Evolutionary conservation across 2,329 filamentous ascomycete genomes (phyloP), one percentile per base, ranked within the genome.

Genomic region (Colletotrichum sp.): DNA sequence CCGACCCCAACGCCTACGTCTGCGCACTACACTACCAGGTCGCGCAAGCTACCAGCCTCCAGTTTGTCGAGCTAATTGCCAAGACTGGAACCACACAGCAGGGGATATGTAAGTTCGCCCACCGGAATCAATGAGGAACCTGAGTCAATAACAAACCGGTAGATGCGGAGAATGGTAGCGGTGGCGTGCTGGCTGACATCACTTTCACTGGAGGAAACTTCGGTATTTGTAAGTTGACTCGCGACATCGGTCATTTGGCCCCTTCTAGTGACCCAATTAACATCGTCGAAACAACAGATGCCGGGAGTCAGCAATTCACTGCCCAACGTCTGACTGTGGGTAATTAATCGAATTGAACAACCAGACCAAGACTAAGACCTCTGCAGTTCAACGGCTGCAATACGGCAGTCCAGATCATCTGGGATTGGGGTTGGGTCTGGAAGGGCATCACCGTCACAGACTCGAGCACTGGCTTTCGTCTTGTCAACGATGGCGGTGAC

Each of bases 361-460:
- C 2, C 9, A 10, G 18, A 44, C 1, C 39, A 0, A 44, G 18
- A 44, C 39, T 44, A n/a, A 44, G 18, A n/a, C 0, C 39, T n/a
- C 39, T 18, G 5, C 2, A 87, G 15, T 95, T 95, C 85, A 91
- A 92, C 78, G 87, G 89, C 81, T 92, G 91, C 83, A 87, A 91
- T 77, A 94, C 92, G 9, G 90, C 91, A 63, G 90, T 95, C 68
- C 91, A 89, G 81, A 90, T 94, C 84, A 90, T 93, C 78, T 95
- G 93, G 93, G 90, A 94, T 83, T 95, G 93, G 93, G 90, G 91
- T 30, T 95, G 93, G 92, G 34, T 30, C 60, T 63, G 60, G 60
- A 63, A 63, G 60, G 28, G 18, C 60, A 30, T 63, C 30, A 30
- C 26, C 24, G 21, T 63, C 12, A 32, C 60, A n/a, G 18, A 36